Percentiles rank a stretch among this genome's conserved stretches.
Evolutionary conservation across 2,329 filamentous ascomycete species (phyloP).

Genomic region (Ceratocystis ficicola): DNA sequence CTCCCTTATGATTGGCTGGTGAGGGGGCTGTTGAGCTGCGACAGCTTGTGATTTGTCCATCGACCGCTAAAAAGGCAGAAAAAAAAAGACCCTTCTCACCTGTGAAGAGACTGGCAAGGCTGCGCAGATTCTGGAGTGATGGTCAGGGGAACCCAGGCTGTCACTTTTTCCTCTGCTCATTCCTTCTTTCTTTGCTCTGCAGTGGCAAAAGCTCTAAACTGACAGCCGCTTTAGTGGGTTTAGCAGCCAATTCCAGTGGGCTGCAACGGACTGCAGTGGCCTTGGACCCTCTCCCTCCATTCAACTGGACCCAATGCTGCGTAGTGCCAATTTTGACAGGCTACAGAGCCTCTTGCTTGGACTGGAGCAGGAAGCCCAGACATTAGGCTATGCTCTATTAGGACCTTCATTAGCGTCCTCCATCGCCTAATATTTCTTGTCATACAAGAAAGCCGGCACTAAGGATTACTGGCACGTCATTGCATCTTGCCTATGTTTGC

Average conservation of each 20-base stretch:
- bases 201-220: neutral
- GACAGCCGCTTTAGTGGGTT: neutral
- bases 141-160: conserved; percentile 10
- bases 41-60: too few relatives aligned
- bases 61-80: neutral
- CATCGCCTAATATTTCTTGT: neutral
- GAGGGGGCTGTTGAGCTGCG: neutral
- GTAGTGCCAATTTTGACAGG: neutral
- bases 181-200: neutral
- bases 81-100: neutral
- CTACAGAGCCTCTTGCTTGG: neutral
- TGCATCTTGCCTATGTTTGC: neutral
- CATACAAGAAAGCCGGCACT: neutral
- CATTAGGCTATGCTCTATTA: neutral
- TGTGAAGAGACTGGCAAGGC: neutral
- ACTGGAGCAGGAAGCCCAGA: neutral
- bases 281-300: neutral
- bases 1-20: neutral
- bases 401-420: neutral
- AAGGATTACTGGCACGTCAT: neutral
- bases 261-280: neutral
- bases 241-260: neutral
- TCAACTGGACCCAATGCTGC: neutral
- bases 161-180: neutral
- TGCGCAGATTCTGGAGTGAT: neutral